phyloP scores from a whole-genome alignment of 2,329 filamentous ascomycete species.

The Curvularia hawaiiensis region DNA sequence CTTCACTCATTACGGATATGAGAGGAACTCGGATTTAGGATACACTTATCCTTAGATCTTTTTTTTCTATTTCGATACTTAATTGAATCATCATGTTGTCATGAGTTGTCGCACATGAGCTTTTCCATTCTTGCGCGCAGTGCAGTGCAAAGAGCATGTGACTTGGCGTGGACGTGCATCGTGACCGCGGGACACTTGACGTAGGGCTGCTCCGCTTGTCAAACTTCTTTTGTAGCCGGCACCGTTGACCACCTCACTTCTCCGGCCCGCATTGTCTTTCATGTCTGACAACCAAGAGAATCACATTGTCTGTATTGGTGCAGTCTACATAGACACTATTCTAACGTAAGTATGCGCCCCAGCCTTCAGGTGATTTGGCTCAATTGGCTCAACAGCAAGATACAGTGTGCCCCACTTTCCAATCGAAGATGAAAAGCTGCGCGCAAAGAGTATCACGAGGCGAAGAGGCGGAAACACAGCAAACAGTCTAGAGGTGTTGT shows the following conservation, averaged over 20 bases:
- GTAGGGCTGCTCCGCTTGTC: slow-evolving; percentile 12
- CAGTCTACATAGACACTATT: slow-evolving; percentile 74
- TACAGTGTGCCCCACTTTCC: slow-evolving; percentile 69
- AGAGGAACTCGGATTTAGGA: neutral
- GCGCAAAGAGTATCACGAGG: slow-evolving; percentile 63
- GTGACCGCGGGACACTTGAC: slow-evolving; percentile 6
- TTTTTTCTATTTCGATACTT: neutral
- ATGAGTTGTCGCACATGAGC: neutral
- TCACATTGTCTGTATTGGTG: slow-evolving; percentile 68
- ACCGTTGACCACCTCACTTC: neutral
- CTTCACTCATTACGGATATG: slow-evolving; percentile 20
- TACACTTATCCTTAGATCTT: neutral
- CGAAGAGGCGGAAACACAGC: slow-evolving; percentile 75
- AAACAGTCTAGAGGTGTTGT: slow-evolving; percentile 73
- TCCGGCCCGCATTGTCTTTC: neutral
- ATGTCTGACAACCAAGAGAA: slow-evolving; percentile 21
- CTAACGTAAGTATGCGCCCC: slow-evolving; percentile 4
- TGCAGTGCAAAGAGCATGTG: slow-evolving; percentile 2
- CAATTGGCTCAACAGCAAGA: neutral
- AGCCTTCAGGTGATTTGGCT: neutral
- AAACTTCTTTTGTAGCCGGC: neutral
- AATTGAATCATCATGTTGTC: neutral
- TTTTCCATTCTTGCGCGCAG: neutral
- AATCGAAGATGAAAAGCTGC: slow-evolving; percentile 73
- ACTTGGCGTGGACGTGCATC: neutral